Evolutionary conservation across 257 asterid genomes (phyloP).

Genomic region (Solanum ossicruentum): DNA sequence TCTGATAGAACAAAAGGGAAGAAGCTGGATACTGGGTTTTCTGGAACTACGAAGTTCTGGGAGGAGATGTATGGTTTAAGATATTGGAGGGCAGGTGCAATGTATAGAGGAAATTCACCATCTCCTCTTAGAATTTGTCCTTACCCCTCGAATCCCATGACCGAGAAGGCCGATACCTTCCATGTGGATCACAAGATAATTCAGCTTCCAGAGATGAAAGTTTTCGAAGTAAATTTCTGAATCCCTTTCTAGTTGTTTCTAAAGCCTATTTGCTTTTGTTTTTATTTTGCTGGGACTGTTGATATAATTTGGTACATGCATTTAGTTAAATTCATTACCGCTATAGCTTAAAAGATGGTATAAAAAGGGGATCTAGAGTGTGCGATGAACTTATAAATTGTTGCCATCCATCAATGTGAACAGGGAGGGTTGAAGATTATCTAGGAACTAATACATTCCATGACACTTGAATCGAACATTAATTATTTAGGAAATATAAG

Average conservation of each 20-base stretch:
- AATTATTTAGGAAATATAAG: neutral
- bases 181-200: constrained; percentile 24
- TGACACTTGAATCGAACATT: neutral
- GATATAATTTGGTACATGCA: neutral
- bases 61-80: constrained; percentile 75
- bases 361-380: neutral
- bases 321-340: neutral
- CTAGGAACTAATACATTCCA: neutral
- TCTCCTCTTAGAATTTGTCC: constrained; percentile 52
- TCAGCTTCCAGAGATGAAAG: constrained; percentile 25
- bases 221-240: constrained; percentile 47
- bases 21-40: constrained; percentile 78
- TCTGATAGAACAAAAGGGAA: constrained; percentile 87
- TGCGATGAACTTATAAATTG: neutral
- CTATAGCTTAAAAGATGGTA: neutral
- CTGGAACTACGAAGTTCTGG: constrained; percentile 62
- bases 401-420: neutral
- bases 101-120: constrained; percentile 76
- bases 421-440: neutral
- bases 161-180: constrained; percentile 21
- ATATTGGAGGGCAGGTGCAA: constrained; percentile 97
- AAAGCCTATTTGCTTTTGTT: neutral
- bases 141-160: constrained; percentile 12
- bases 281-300: neutral
- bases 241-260: constrained; percentile 3